Evolutionary conservation across 2,329 filamentous ascomycete genomes (phyloP), one percentile per base, ranked within the genome.

Genomic region (Hypoxylon sp.): DNA sequence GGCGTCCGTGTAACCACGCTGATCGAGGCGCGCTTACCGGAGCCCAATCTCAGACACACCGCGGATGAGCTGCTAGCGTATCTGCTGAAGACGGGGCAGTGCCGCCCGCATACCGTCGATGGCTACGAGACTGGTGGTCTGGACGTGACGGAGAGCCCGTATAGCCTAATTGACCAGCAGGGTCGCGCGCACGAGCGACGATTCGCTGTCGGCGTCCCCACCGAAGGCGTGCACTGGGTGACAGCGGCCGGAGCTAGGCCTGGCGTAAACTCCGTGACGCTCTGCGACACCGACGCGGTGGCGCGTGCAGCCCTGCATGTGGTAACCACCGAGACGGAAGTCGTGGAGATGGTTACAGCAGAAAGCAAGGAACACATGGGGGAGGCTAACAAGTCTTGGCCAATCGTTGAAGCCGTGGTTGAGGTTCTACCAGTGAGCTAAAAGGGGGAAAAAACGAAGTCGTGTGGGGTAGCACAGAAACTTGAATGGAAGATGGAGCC

Each of bases 151-250:
- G 23, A 14, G 5, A 60, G 50, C 11, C 49, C 58, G 4, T 68
- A 58, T 48, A 49, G 28, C 7, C 23, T 67, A 2, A 48, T 71
- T 23, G 63, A 69, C 25, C n/a, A 38, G 9, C 38, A 63, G n/a
- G 68, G 66, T 3, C 56, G 48, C 10, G 60, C 34, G 23, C 68
- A 69, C n/a, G 19, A 60, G 4, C 34, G 63, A 7, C 63, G 69
- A 14, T 71, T 70, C 46, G 70, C 61, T 23, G 10, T 70, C 14
- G 70, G 70, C 2, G 66, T 71, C 1, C 70, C 68, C 14, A 71
- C 67, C 4, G 70, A 71, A 49, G 67, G 70, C 17, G 67, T 70
- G 7, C 67, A 70, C 38, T 68, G 67, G 67, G 67, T 68, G 34
- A 67, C 69, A 1, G 60, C 61, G n/a, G 65, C 61, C 19, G 63